Conservation (phyloP, 2,329 filamentous ascomycete species). For the Neodidymelliopsis sp. region DNA sequence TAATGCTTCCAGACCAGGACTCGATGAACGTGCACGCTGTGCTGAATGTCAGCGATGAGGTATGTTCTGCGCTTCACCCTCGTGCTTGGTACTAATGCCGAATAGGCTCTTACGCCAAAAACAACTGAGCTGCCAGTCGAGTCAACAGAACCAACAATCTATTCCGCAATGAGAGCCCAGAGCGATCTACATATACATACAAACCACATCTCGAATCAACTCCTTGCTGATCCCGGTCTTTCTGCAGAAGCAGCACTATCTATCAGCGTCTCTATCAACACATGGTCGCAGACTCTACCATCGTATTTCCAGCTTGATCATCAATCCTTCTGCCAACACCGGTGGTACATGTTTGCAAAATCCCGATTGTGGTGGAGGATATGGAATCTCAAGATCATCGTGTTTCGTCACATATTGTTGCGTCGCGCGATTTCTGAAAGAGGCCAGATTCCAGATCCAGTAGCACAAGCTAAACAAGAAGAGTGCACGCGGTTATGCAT, state of each 20-base stretch:
- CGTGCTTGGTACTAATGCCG: neutral
- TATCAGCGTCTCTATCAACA: conserved; percentile 26
- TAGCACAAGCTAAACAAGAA: conserved; percentile 29
- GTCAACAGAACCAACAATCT: conserved; percentile 27
- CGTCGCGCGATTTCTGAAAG: conserved; percentile 32
- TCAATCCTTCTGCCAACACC: conserved; percentile 14
- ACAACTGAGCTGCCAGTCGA: conserved; percentile 27
- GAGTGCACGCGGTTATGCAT: conserved; percentile 34
- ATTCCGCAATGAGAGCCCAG: conserved; percentile 30
- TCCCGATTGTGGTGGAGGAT: conserved; percentile 37
- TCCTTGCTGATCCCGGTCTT: conserved; percentile 33
- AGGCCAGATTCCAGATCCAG: conserved; percentile 27
- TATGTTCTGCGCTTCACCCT: neutral
- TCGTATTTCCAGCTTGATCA: conserved; percentile 25
- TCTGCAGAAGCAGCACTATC: conserved; percentile 35
- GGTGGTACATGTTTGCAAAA: conserved; percentile 33
- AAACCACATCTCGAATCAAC: conserved; percentile 33
- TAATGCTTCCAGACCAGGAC: conserved; percentile 36
- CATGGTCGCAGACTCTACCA: conserved; percentile 28
- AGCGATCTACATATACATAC: conserved; percentile 35
- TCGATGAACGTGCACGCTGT: conserved; percentile 36
- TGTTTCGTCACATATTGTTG: conserved; percentile 35
- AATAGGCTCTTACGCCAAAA: conserved; percentile 31
- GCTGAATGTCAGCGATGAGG: conserved; percentile 33
- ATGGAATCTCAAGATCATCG: conserved; percentile 38